Evolutionary conservation across 768 basidiomycete genomes (phyloP), one percentile per base, ranked within the genome.

Genomic region (Lepiota brunneoincarnata): DNA sequence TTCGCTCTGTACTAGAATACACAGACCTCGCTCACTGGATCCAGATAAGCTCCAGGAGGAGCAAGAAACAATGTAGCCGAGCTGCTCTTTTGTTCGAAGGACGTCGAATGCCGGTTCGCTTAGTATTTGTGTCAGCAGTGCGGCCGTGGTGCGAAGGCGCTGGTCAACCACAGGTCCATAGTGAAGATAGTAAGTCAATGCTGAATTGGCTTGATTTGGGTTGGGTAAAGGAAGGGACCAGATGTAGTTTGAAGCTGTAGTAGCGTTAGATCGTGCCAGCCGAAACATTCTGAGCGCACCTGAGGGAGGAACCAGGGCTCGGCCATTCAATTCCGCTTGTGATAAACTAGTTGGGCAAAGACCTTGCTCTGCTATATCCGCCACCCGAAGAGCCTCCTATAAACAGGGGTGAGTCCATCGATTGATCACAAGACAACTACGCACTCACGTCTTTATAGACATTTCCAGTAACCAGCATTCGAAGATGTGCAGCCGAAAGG

Each of bases 61-160:
- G 58, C 82, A 85, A 7, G 76, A 80, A 34, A 97, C 95, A 39
- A 97, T 78, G 67, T 99, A 99, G 4, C 97, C 97, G 1, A 99
- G 78, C 68, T 99, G 97, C 65, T 98, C 93, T 65, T 92, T 86
- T 3, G 95, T 98, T 24, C 97, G 86, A 26, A 99, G 80, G 20
- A 86, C 74, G 65, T 96, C 86, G 71, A 98, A 99, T 9, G 89
- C 82, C 1, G 95, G 96, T 62, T 99, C 97, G n/a, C 80, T 75
- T 35, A 95, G 76, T 53, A 98, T 89, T 61, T 95, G 92, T 0
- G 79, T 78, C 20, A 98, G 82, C 12, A 99, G 77, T 2, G 83
- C 72, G 20, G 86, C 77, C 1, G 77, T 76, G 21, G 90, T 85
- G 3, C 94, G 85, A 10, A 82, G 71, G 17, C 68, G 76, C 42